Percentiles rank a stretch among this genome's conserved stretches.
These are phyloP conservation scores for Coniferiporia sulphurascens DNA, from an alignment of 1,284 basidiomycete species.

Conservation along the genomic window DNA sequence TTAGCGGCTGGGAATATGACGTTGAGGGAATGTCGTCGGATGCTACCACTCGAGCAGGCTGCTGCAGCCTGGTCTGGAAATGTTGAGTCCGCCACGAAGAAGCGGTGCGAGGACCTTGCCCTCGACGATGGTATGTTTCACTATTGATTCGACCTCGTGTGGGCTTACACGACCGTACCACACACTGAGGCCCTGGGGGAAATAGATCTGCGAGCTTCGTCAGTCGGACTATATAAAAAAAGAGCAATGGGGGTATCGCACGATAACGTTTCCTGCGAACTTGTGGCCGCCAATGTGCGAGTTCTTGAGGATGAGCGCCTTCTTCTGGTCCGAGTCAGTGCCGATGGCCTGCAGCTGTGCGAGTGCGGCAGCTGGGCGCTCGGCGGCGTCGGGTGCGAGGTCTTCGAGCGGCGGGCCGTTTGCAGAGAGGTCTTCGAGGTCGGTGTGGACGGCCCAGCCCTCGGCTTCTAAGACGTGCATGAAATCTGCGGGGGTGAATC, in stretches of 20 bases:
- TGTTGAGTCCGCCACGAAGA: slow-evolving; percentile 77
- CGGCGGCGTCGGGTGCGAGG: slow-evolving; percentile 29
- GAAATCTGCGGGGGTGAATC: slow-evolving; percentile 42
- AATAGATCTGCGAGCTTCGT: slow-evolving; percentile 59
- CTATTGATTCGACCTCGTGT: slow-evolving; percentile 82
- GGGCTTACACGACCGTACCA: slow-evolving; percentile 95
- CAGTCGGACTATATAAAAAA: neutral
- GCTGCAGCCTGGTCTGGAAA: slow-evolving; percentile 61
- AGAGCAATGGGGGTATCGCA: slow-evolving; percentile 34
- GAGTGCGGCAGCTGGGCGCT: slow-evolving; percentile 38
- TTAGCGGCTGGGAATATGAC: too few species aligned
- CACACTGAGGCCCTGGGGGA: slow-evolving; percentile 76
- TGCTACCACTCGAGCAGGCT: slow-evolving; percentile 69
- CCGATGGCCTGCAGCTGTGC: slow-evolving; percentile 45
- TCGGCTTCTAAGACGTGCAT: slow-evolving; percentile 53
- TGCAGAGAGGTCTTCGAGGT: slow-evolving; percentile 62
- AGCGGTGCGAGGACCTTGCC: slow-evolving; percentile 81
- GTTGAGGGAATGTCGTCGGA: neutral
- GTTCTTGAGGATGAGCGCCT: slow-evolving; percentile 76
- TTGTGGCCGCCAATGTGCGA: slow-evolving; percentile 91
- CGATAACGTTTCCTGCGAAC: slow-evolving; percentile 88
- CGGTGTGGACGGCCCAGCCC: slow-evolving; percentile 73
- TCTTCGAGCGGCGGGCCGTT: slow-evolving; percentile 53
- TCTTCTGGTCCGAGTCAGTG: slow-evolving; percentile 27
- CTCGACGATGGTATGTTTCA: slow-evolving; percentile 79